Base-by-base conservation (phyloP, 768 basidiomycete species). In the Fomitopsis serialis region DNA sequence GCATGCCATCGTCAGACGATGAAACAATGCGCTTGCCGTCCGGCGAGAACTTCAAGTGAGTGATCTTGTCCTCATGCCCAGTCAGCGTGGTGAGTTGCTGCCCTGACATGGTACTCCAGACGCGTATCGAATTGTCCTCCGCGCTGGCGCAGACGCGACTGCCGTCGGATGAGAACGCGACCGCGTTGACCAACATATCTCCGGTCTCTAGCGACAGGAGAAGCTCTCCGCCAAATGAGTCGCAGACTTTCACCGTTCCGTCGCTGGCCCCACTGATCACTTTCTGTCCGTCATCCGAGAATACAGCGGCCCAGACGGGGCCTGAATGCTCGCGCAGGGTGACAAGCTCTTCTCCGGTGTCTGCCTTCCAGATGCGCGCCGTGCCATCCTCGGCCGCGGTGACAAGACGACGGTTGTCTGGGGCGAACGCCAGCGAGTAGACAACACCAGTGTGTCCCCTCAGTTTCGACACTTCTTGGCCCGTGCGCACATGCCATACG, bases 31-130 rank as follows among this genome's bases (percentile, higher is more conserved):
- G 35, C 6, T 56, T 54, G 2, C 66, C 66, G 54, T 67, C 60
- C 0, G 64, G 61, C 11, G 67, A 66, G 54, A 68, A 64, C 23
- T 57, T 55, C 25, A 70, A 61, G 19, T 59, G 61, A 11, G 43
- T 53, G 22, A 68, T 60, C 9, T 22, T 42, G 34, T 53, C 53
- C 2, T 53, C 34, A 37, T 66, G 63, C 21, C 62, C 65, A 52
- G 42, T 32, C 21, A 62, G 50, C 34, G 42, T 47, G 6, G n/a
- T 24, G 2, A 58, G 7, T 2, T 40, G 35, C 13, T 45, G 42
- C 12, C 13, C 32, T 1, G 46, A 36, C 17, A 3, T 24, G 10
- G 48, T 24, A 4, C 42, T 27, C 58, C 58, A 59, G 9, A 59
- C 44, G 12, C 54, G 54, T 21, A 56, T 50, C 24, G 45, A 44